phyloP scores from a whole-genome alignment of 1,139 yeast genomes.

The Suhomyces bokatorum region DNA sequence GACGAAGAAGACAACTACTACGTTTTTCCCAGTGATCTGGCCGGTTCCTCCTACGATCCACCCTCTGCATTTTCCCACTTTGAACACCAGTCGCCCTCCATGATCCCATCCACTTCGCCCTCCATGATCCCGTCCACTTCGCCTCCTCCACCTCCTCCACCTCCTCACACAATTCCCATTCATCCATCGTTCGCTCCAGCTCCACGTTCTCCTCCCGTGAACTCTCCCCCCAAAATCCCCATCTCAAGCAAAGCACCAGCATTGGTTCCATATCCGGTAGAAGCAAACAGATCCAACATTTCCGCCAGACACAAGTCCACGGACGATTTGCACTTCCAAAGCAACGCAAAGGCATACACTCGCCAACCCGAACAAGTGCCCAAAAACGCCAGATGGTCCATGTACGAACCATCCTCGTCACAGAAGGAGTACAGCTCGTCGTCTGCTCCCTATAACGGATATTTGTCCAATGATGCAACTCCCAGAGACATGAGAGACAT shows the following conservation, averaged over 20 bases:
- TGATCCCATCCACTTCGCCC: not conserved
- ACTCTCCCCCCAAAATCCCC: slow-evolving; percentile 5
- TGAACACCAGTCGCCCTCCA: not conserved
- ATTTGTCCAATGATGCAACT: not conserved
- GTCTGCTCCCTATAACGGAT: not conserved
- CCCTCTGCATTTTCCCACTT: not conserved
- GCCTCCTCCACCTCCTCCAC: slow-evolving; percentile 8
- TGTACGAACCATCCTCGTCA: slow-evolving; percentile 5
- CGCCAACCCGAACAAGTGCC: not conserved
- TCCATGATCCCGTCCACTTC: slow-evolving; percentile 2
- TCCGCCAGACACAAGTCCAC: not conserved
- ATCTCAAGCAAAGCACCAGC: not conserved
- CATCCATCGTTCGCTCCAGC: not conserved
- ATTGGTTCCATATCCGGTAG: slow-evolving; percentile 9
- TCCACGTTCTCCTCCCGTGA: slow-evolving; percentile 22
- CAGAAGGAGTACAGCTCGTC: not conserved
- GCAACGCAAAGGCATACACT: not conserved
- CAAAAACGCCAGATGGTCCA: slow-evolving; percentile 7
- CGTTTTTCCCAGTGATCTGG: slow-evolving; percentile 6
- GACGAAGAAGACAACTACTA: slow-evolving; percentile 3
- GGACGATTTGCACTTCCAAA: slow-evolving; percentile 5
- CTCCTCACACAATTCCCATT: slow-evolving; percentile 1
- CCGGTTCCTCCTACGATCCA: not conserved
- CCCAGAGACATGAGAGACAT: not conserved
- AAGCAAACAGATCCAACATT: slow-evolving; percentile 3